Conservation (phyloP, 2,329 filamentous ascomycete genomes). For the Nemania sp. region DNA sequence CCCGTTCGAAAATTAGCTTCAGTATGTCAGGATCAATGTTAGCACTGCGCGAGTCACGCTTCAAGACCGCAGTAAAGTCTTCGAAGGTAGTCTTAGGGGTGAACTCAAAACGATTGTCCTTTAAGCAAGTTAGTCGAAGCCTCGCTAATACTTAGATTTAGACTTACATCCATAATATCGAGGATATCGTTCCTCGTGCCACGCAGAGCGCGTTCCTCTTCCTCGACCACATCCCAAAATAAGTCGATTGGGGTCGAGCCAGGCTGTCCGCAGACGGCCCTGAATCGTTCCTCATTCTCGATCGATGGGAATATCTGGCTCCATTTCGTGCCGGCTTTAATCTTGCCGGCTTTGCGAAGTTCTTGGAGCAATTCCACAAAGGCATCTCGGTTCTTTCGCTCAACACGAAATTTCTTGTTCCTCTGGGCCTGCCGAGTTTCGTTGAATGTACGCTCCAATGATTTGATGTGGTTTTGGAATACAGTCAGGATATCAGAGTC, state of each 20-base stretch:
- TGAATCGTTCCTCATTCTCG: slow-evolving; percentile 84
- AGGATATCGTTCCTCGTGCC: slow-evolving; percentile 84
- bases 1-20: slow-evolving; percentile 84
- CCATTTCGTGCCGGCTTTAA: slow-evolving; percentile 94
- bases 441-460: slow-evolving; percentile 90
- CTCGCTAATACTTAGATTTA: neutral
- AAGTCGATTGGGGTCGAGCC: slow-evolving; percentile 90
- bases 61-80: slow-evolving; percentile 86
- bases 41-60: slow-evolving; percentile 87
- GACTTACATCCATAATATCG: slow-evolving; percentile 86
- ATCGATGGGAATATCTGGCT: slow-evolving; percentile 80
- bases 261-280: slow-evolving; percentile 82
- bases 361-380: slow-evolving; percentile 82
- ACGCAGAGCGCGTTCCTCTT: slow-evolving; percentile 89
- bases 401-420: slow-evolving; percentile 80
- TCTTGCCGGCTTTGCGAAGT: slow-evolving; percentile 79
- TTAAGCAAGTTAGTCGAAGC: slow-evolving; percentile 29
- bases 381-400: slow-evolving; percentile 86
- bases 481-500: slow-evolving; percentile 91
- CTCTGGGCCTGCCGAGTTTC: slow-evolving; percentile 90
- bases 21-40: slow-evolving; percentile 85
- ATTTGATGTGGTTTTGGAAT: slow-evolving; percentile 96
- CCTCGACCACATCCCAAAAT: slow-evolving; percentile 96
- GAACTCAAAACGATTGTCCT: slow-evolving; percentile 94
- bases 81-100: slow-evolving; percentile 87